These are phyloP conservation scores for Yamadazyma mexicana DNA, from an alignment of 1,139 yeast species.

Conservation along the genomic window DNA sequence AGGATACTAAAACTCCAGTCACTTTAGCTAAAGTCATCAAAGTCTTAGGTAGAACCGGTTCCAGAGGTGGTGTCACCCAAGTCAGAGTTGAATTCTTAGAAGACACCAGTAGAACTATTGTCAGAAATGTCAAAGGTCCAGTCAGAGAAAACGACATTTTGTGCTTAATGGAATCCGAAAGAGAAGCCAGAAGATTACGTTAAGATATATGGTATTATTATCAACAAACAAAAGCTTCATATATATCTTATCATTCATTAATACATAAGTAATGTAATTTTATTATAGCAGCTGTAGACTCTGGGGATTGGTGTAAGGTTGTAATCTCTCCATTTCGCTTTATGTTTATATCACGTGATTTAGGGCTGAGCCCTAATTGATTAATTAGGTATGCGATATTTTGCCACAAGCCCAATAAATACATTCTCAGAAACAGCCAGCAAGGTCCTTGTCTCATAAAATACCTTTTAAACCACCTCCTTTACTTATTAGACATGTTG, in stretches of 20 bases:
- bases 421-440: too few species aligned
- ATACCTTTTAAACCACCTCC: too few species aligned
- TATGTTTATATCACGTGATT: constrained; percentile 6
- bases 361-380: constrained; percentile 7
- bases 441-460: too few species aligned
- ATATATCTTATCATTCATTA: constrained; percentile 4
- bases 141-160: constrained; percentile 99
- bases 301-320: too few species aligned
- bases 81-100: constrained; percentile 99
- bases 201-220: constrained; percentile 17
- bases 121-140: constrained; percentile 99
- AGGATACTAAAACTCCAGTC: constrained; percentile 92
- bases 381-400: too few species aligned
- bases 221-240: constrained; percentile 2
- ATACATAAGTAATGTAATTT: constrained; percentile 5
- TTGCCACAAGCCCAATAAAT: too few species aligned
- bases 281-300: neutral
- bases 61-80: constrained; percentile 99
- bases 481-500: too few species aligned
- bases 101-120: constrained; percentile 97
- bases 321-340: too few species aligned
- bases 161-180: constrained; percentile 99
- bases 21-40: constrained; percentile 99
- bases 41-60: constrained; percentile 99
- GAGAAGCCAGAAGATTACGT: constrained; percentile 90